Evolutionary conservation across 2,329 filamentous ascomycete genomes (phyloP).

Genomic region (Mycosphaerelloides madeirae): DNA sequence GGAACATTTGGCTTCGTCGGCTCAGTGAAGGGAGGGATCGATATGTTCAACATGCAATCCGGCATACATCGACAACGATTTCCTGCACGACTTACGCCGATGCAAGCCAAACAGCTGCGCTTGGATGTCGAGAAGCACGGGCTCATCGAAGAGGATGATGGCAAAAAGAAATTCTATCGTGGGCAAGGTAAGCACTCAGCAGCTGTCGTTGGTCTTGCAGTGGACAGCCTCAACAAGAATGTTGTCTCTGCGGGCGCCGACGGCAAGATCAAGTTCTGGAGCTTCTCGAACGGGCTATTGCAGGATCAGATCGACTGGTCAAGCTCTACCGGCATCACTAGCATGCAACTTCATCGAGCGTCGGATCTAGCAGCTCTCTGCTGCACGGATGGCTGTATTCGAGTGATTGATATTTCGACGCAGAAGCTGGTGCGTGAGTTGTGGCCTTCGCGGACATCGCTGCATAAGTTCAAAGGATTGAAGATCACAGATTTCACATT

Average conservation of each 20-base stretch:
- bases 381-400: constrained; percentile 82
- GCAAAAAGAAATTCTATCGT: constrained; percentile 39
- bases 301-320: constrained; percentile 80
- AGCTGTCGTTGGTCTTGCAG: constrained; percentile 76
- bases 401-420: constrained; percentile 85
- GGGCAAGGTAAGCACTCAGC: constrained; percentile 70
- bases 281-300: constrained; percentile 77
- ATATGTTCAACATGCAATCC: constrained; percentile 97
- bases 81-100: constrained; percentile 70
- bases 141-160: constrained; percentile 36
- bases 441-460: constrained; percentile 59
- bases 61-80: constrained; percentile 84
- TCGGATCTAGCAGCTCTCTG: constrained; percentile 84
- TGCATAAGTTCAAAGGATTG: constrained; percentile 19
- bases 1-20: constrained; percentile 91
- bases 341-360: constrained; percentile 72
- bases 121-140: constrained; percentile 45
- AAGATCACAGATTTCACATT: constrained; percentile 52
- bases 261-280: constrained; percentile 96
- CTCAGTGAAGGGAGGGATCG: constrained; percentile 74
- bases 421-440: constrained; percentile 89
- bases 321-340: constrained; percentile 68
- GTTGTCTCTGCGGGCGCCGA: constrained; percentile 85
- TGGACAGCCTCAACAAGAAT: constrained; percentile 83
- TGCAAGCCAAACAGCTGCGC: constrained; percentile 72